These are phyloP conservation scores for Trichoderma koningii DNA, from an alignment of 2,329 filamentous ascomycete genomes.

Conservation along the genomic window DNA sequence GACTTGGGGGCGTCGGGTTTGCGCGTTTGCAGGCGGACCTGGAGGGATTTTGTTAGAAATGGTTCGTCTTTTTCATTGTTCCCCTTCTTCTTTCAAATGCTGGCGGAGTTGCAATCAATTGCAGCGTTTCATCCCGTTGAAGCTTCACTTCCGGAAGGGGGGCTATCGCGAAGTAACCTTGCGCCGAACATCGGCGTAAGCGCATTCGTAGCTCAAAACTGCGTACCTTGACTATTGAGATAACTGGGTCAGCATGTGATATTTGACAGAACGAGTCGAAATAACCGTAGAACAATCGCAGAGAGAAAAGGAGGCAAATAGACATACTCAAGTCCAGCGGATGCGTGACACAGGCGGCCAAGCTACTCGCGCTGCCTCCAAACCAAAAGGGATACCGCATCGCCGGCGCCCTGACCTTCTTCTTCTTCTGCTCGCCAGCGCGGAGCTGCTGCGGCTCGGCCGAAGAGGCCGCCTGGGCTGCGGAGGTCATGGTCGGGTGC, in stretches of 20 bases:
- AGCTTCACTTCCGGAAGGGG: not conserved
- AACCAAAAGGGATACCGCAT: conserved; percentile 87
- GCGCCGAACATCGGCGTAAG: conserved; percentile 11
- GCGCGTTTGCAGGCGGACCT: conserved; percentile 89
- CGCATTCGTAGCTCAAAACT: conserved; percentile 1
- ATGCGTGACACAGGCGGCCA: conserved; percentile 90
- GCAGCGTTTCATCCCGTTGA: too few species aligned
- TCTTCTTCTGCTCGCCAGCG: conserved; percentile 36
- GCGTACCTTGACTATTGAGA: conserved; percentile 30
- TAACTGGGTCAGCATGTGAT: conserved; percentile 12
- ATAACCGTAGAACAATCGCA: too few species aligned
- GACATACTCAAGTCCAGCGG: conserved; percentile 81
- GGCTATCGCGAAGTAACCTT: not conserved
- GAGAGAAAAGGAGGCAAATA: not conserved
- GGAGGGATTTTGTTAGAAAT: conserved; percentile 28
- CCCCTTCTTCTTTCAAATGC: not conserved
- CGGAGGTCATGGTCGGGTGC: conserved; percentile 24
- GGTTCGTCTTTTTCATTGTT: not conserved
- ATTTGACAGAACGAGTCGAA: not conserved
- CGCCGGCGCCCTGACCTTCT: conserved; percentile 40
- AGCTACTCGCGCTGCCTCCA: conserved; percentile 88
- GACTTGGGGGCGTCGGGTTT: conserved; percentile 71
- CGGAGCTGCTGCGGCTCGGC: conserved; percentile 29
- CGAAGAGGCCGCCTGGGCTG: conserved; percentile 21
- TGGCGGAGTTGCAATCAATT: not conserved